Evolutionary conservation across 2,329 filamentous ascomycete species (phyloP), one percentile per base, ranked within the genome.

Genomic region (Nemania diffusa): DNA sequence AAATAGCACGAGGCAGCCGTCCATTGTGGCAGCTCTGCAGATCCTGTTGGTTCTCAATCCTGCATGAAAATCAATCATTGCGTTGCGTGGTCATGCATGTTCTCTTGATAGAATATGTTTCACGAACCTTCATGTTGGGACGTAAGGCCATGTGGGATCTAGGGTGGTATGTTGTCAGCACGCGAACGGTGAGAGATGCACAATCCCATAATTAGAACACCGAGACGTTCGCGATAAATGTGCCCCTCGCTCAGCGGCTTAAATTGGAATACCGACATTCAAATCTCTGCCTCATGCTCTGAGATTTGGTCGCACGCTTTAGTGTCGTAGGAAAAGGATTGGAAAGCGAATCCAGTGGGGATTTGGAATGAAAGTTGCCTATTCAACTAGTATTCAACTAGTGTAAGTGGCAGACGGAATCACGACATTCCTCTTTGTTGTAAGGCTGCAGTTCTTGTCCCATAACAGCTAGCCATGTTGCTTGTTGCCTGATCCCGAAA

Each of bases 121-220:
- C 48, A 61, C n/a, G 37, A 26, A 20, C 13, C 11, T 37, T 34
- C 27, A 17, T 26, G 24, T 50, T 50, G 13, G 29, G 48, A 59
- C 42, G 32, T 40, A 46, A 60, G 50, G 67, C 58, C 58, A 66
- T 59, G 32, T 63, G 32, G 17, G 44, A 53, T 63, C 44, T 17
- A 24, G 53, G 27, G 44, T 29, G 9, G 32, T 22, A 44, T 22
- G 57, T 27, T 26, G 55, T 67, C 50, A 44, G 65, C 56, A 37
- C 26, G 29, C 8, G 15, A n/a, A 62, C 46, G 46, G 37, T 48
- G 48, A 55, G 55, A 60, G 40, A 56, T 40, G 50, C 58, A 53
- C 51, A 46, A 46, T 8, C 22, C 67, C 58, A 69, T 69, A 66
- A 62, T 63, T 66, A 69, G 67, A 66, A 63, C 40, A 17, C 51